These are phyloP conservation scores for Ustilago vetiveriae DNA, from an alignment of 1,284 basidiomycete genomes.

Conservation along the genomic window DNA sequence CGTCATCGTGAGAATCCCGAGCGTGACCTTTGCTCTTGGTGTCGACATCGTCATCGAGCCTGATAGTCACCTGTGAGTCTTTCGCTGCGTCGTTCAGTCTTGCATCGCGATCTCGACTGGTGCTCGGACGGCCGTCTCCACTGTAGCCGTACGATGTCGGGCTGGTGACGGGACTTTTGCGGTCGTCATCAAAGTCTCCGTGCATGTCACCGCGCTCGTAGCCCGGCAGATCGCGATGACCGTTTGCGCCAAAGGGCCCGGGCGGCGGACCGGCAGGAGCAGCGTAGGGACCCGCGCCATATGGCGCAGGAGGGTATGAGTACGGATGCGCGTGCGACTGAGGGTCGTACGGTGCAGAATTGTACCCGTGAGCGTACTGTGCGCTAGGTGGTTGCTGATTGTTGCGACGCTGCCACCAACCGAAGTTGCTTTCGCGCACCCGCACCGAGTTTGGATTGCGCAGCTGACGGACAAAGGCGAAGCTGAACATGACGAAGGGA, in stretches of 20 bases:
- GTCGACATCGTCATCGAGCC: slow-evolving; percentile 31
- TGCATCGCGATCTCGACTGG: slow-evolving; percentile 28
- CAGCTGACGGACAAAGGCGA: slow-evolving; percentile 54
- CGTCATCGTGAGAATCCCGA: slow-evolving; percentile 32
- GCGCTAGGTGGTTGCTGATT: slow-evolving; percentile 37
- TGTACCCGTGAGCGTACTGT: slow-evolving; percentile 22
- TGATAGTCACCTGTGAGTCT: slow-evolving; percentile 38
- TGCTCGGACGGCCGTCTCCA: slow-evolving; percentile 23
- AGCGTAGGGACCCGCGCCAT: slow-evolving; percentile 29
- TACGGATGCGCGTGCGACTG: slow-evolving; percentile 40
- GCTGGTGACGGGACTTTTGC: slow-evolving; percentile 34
- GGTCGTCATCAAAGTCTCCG: slow-evolving; percentile 44
- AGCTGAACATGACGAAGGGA: slow-evolving; percentile 56
- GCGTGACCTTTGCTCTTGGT: slow-evolving; percentile 17
- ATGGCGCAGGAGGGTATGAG: slow-evolving; percentile 39
- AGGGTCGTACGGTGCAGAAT: slow-evolving; percentile 38
- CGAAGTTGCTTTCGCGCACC: slow-evolving; percentile 17
- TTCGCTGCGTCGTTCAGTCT: slow-evolving; percentile 40
- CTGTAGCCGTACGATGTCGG: slow-evolving; percentile 24
- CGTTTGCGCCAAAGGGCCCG: slow-evolving; percentile 6
- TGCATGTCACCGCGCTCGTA: slow-evolving; percentile 38
- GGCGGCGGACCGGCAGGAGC: slow-evolving; percentile 34
- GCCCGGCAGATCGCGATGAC: slow-evolving; percentile 31
- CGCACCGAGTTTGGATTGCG: slow-evolving; percentile 47
- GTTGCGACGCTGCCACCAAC: slow-evolving; percentile 33